Evolutionary conservation across 495 filamentous ascomycete genomes (phyloP), one percentile per base, ranked within the genome.

Genomic region (Xylaria castorea): DNA sequence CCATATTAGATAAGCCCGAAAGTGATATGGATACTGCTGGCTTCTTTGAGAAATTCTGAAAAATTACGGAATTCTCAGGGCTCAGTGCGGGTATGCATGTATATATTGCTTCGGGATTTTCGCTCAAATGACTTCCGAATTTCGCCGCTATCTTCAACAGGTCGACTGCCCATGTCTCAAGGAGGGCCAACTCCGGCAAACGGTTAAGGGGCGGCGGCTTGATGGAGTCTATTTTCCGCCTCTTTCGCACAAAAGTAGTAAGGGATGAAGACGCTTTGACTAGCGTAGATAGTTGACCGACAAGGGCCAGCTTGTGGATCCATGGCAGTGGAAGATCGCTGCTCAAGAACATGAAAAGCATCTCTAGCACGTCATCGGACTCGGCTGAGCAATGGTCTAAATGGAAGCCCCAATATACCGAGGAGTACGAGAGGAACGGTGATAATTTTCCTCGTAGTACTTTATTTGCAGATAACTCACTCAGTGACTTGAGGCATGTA

Each of bases 151-250:
- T 69, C 12, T 60, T 20, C 27, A 69, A 18, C 0, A 69, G 50
- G 4, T 69, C 66, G 8, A 36, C n/a, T 6, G 66, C 66, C 66
- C 66, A 69, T 16, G 11, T 22, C 22, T 42, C 53, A 3, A 69
- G 5, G 3, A 69, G 27, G 0, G 6, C 9, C 12, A 60, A 38
- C 25, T 60, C 66, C 2, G 48, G 25, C 4, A 60, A 3, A 20
- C 48, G 66, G 1, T 60, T 48, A 5, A 30, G 11, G 16, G 50
- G 18, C 16, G 48, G 20, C 18, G 48, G 5, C 8, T 60, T 40
- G 9, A 9, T 55, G 18, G 12, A 9, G 5, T 69, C 20, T 1
- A 11, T 3, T 40, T 44, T 69, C 22, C 25, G 25, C 22, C 48
- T 30, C n/a, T 60, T 69, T 55, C 32, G n/a, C 8, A 55, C 66